Percentiles rank a stretch among this genome's conserved stretches.
phyloP scores from a whole-genome alignment of 2,329 filamentous ascomycete genomes.

The Sporothrix humicola region DNA sequence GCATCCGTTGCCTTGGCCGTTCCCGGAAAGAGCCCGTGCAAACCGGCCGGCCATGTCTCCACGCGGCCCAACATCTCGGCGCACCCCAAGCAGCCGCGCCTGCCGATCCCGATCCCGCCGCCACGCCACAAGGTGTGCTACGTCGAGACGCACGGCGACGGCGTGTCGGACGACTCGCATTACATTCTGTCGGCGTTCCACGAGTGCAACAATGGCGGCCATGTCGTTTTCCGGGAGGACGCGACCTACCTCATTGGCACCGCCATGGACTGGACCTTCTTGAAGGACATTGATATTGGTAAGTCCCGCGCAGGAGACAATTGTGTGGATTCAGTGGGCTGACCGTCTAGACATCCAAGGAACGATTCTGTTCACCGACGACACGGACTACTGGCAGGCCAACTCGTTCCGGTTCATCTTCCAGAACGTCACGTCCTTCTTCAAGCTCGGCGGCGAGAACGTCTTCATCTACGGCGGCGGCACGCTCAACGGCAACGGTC shows the following conservation, averaged over 20 bases:
- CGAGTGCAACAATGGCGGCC: constrained; percentile 65
- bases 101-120: constrained; percentile 42
- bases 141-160: constrained; percentile 59
- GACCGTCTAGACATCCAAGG: constrained; percentile 40
- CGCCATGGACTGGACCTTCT: constrained; percentile 61
- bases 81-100: constrained; percentile 39
- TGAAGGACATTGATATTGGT: constrained; percentile 59
- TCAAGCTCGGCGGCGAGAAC: constrained; percentile 68
- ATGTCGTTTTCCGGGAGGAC: constrained; percentile 60
- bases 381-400: constrained; percentile 70
- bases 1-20: constrained; percentile 27
- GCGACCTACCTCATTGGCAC: constrained; percentile 59
- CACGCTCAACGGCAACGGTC: constrained; percentile 65
- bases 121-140: constrained; percentile 55
- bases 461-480: constrained; percentile 68
- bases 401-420: constrained; percentile 66
- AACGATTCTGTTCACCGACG: constrained; percentile 65
- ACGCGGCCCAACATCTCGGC: constrained; percentile 38
- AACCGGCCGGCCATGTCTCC: constrained; percentile 30
- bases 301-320: too few species aligned
- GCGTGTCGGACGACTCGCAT: constrained; percentile 44
- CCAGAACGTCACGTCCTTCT: constrained; percentile 71
- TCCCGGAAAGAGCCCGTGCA: constrained; percentile 9
- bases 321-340: constrained; percentile 38
- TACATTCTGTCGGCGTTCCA: constrained; percentile 62